Evolutionary conservation across 345 rosid genomes (phyloP).

Genomic region (Raphanus raphanistrum): DNA sequence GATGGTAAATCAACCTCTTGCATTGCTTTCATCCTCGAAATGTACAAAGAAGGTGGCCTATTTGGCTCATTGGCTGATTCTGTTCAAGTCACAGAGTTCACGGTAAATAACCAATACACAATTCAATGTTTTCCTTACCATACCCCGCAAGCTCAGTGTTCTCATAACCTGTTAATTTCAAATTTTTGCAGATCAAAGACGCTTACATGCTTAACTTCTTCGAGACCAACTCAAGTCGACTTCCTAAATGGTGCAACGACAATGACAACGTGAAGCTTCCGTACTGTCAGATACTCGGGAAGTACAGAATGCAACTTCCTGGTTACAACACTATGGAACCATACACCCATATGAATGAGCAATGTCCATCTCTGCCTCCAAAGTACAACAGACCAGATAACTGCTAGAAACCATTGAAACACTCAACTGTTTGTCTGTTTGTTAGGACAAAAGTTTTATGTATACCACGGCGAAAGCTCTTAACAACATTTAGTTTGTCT

Average conservation of each 20-base stretch:
- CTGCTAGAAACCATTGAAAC: constrained; percentile 49
- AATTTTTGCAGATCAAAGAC: constrained; percentile 68
- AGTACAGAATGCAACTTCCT: constrained; percentile 89
- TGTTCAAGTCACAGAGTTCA: constrained; percentile 93
- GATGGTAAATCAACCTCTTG: constrained; percentile 95
- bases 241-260: constrained; percentile 92
- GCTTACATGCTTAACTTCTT: constrained; percentile 73
- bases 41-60: constrained; percentile 92
- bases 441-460: not conserved
- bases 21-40: constrained; percentile 82
- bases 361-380: constrained; percentile 88
- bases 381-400: constrained; percentile 61
- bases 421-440: constrained; percentile 16
- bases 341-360: constrained; percentile 84
- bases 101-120: constrained; percentile 48
- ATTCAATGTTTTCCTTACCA: not conserved
- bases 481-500: not conserved
- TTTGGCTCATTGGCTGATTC: constrained; percentile 60
- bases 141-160: not conserved
- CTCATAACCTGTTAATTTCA: not conserved
- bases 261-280: constrained; percentile 70
- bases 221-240: constrained; percentile 69
- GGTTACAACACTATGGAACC: constrained; percentile 81
- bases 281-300: constrained; percentile 83
- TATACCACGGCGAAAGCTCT: not conserved